These are phyloP conservation scores for Ocimum tenuiflorum DNA, from an alignment of 257 asterid species.

Conservation along the genomic window DNA sequence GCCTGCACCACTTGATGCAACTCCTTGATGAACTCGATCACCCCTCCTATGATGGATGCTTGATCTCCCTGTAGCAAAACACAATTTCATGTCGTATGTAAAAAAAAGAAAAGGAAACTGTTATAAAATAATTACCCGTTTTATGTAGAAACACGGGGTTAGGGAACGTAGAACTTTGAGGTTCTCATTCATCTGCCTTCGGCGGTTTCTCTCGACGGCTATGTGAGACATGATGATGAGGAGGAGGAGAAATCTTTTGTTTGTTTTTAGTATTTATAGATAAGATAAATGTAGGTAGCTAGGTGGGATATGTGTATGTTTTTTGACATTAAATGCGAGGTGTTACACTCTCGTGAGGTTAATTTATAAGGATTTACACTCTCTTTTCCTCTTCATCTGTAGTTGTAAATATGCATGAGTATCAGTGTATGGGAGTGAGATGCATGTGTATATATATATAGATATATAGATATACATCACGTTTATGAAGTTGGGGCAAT, in stretches of 20 bases:
- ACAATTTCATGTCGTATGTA: no score
- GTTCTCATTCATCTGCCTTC: slow-evolving; percentile 91
- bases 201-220: slow-evolving; percentile 89
- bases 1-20: slow-evolving; percentile 74
- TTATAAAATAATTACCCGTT: slow-evolving; percentile 39
- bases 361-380: slow-evolving; percentile 45
- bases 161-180: slow-evolving; percentile 87
- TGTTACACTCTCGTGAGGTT: slow-evolving; percentile 86
- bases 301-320: slow-evolving; percentile 9
- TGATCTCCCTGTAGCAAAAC: slow-evolving; percentile 98
- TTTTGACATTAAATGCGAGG: slow-evolving; percentile 51
- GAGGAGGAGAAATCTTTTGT: neutral
- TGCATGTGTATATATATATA: neutral
- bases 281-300: slow-evolving; percentile 6
- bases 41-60: slow-evolving; percentile 93
- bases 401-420: neutral
- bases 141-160: slow-evolving; percentile 94
- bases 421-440: neutral
- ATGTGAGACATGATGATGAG: slow-evolving; percentile 62
- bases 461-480: slow-evolving; percentile 30
- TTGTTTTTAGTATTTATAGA: slow-evolving; percentile 21
- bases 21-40: slow-evolving; percentile 88
- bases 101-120: no score
- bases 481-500: slow-evolving; percentile 53
- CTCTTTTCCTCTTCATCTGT: slow-evolving; percentile 10